Base-by-base conservation (phyloP, 192 early-diverging fungal genomes). In the Coemansia sp. region DNA sequence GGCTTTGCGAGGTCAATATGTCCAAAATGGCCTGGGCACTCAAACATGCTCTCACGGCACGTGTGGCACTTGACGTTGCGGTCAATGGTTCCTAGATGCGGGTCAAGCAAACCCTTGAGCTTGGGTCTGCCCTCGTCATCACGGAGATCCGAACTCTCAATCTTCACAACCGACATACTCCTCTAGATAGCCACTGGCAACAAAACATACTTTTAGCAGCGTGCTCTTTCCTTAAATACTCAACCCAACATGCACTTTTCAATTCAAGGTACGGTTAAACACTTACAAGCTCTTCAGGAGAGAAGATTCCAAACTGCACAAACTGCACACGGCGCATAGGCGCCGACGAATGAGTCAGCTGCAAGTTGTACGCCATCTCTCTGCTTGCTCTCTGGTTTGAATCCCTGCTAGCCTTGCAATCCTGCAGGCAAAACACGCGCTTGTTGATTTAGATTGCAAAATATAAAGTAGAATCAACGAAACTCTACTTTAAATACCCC, bases 21-120 rank as follows among this genome's bases (percentile, higher is more conserved):
- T 11, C 92, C 97, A 87, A 99, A 99, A 76, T 99, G 97, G 53
- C 97, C 95, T 48, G 94, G 94, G 73, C 97, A 99, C 67, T 94
- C 91, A 15, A 87, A 86, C 94, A 95, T 96, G 69, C 89, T 91
- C 68, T 95, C 93, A 55, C 89, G 89, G 78, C 97, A 99, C 8
- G 97, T 98, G 62, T 90, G 89, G 73, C 97, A 99, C 81, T 93
- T 95, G 85, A 93, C 94, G 71, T 95, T 95, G 61, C 93, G 89
- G 75, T 99, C 95, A 64, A 96, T 94, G 14, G 97, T 98, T 32
- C 97, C 97, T 90, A 99, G 89, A 29, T 94, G 86, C 48, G 94
- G 88, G 75, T 99, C 97, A 25, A 94, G 74, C 41, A 98, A 79
- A 56, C 97, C 97, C 23, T 92, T 91, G 14, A 81, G 76, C 81